Conservation (phyloP, 108 stramenopile species). For the Mayamaea pseudoterrestris region DNA sequence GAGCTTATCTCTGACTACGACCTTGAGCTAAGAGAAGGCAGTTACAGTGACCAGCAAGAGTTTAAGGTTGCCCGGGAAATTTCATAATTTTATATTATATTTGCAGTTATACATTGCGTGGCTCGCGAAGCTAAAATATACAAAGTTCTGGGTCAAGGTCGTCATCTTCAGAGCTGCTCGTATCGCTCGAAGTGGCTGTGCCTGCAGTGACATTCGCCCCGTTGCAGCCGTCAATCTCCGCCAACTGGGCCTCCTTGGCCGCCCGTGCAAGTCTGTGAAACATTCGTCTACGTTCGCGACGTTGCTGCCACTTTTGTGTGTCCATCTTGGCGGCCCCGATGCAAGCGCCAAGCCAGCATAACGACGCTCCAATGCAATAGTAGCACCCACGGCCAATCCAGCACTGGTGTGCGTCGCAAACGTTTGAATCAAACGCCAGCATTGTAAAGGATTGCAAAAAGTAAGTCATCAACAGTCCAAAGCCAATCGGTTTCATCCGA, state of each 20-base stretch:
- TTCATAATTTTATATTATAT: too few species aligned
- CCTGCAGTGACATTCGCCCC: not conserved
- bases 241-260: not conserved
- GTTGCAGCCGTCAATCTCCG: not conserved
- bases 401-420: slow-evolving; percentile 24
- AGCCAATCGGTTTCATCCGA: slow-evolving; percentile 27
- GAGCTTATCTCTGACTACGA: too few species aligned
- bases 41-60: too few species aligned
- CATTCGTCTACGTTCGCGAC: not conserved
- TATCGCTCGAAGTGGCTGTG: slow-evolving; percentile 2
- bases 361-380: slow-evolving; percentile 14
- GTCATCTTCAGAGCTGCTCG: too few species aligned
- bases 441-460: slow-evolving; percentile 39
- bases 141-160: too few species aligned
- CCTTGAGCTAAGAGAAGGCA: too few species aligned
- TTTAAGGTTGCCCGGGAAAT: too few species aligned
- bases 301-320: slow-evolving; percentile 5
- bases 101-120: too few species aligned
- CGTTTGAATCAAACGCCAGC: slow-evolving; percentile 31
- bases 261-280: not conserved
- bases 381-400: slow-evolving; percentile 9
- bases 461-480: slow-evolving; percentile 24
- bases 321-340: slow-evolving; percentile 28
- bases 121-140: too few species aligned
- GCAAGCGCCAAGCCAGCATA: slow-evolving; percentile 26